Evolutionary conservation across 768 basidiomycete genomes (phyloP), one percentile per base, ranked within the genome.

Genomic region (Asterophora parasitica): DNA sequence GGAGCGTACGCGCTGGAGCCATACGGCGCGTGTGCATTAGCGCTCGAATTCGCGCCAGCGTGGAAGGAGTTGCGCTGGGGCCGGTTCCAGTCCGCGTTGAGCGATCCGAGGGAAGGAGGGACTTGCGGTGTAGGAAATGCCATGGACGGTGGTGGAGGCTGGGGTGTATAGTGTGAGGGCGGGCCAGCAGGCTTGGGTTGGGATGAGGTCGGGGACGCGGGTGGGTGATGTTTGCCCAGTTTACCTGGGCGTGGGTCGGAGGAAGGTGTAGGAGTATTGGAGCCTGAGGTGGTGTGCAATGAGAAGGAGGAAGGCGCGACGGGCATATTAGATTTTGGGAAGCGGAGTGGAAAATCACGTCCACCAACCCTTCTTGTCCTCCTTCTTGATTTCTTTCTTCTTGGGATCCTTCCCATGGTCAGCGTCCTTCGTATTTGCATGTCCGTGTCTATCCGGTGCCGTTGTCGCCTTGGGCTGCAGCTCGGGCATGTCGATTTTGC

Each of bases 401-500:
- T 67, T 70, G 12, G 57, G 49, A 42, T 67, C 65, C 56, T 56
- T 58, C 23, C 23, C 23, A 23, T 23, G 23, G 23, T 3, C 3
- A 23, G 33, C 53, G 46, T 28, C 45, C 40, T 37, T 46, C 38
- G 11, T 44, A 37, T 28, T 36, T 45, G 26, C 40, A 23, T 46
- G 16, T 31, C 37, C 39, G 34, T 30, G 23, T 45, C 46, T 44
- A 28, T 51, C 23, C 23, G 26, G 30, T 36, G 12, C 30, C 32
- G 17, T 41, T 45, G 10, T 52, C 42, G 70, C 58, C 50, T 73
- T 76, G 3, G 86, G 85, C 56, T 77, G 76, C 12, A 92, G 75
- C 60, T 92, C 89, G 0, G 88, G 89, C 80, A 92, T 91, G 11
- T 83, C 72, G 40, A 92, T 89, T 72, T 92, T 92, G 72, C 88